Percentiles rank a stretch among this genome's conserved stretches.
Evolutionary conservation across 176 grass and related monocot species (phyloP).

Genomic region (Aegilops sharonensis): DNA sequence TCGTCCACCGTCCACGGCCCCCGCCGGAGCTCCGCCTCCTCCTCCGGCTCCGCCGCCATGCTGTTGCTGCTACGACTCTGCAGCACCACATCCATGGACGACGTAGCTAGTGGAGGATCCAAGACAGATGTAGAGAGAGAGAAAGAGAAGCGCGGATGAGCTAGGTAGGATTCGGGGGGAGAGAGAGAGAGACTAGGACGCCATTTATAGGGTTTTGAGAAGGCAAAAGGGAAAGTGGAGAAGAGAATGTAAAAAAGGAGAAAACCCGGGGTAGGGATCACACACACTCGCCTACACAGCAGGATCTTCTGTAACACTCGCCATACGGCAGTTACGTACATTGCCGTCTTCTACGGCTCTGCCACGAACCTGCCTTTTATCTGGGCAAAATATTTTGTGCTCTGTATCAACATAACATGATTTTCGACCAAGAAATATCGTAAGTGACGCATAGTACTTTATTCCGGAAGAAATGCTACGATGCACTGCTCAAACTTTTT

Average conservation of each 20-base stretch:
- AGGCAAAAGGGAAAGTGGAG: slow-evolving; percentile 2
- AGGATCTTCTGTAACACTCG: background rate
- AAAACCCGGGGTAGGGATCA: background rate
- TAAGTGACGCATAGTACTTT: background rate
- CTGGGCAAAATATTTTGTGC: background rate
- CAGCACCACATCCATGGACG: slow-evolving; percentile 28
- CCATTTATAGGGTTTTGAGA: slow-evolving; percentile 33
- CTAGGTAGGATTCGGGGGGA: background rate
- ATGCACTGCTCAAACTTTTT: background rate
- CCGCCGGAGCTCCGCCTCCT: slow-evolving; percentile 22
- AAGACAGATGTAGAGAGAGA: too few relatives aligned
- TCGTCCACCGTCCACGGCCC: slow-evolving; percentile 64
- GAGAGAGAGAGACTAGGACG: background rate
- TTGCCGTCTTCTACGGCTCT: background rate
- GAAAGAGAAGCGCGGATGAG: background rate
- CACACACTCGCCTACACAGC: background rate
- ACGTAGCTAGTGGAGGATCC: background rate
- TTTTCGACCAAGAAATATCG: background rate
- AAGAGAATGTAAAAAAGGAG: background rate
- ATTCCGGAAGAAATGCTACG: background rate
- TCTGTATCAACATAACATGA: background rate
- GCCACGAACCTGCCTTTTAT: background rate
- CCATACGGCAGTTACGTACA: background rate
- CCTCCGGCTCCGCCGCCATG: background rate
- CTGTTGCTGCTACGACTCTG: background rate